Base-by-base conservation (phyloP, 768 basidiomycete genomes). In the Paxillus involutus region DNA sequence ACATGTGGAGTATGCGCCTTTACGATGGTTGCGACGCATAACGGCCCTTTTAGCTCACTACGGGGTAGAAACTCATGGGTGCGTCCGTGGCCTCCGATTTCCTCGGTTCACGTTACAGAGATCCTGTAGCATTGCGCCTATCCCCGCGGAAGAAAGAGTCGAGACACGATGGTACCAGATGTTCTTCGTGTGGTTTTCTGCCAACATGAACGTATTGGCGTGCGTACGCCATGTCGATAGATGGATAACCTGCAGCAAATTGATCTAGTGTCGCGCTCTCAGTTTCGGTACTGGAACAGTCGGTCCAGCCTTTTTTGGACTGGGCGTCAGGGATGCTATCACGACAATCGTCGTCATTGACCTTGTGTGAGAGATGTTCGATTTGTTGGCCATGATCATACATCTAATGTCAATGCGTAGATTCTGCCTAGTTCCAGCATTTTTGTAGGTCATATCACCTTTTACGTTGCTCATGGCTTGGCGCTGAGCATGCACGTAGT, bases 101-200 rank as follows among this genome's bases (percentile, higher is more conserved):
- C 33, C 29, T 42, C 41, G 21, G 9, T 47, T 33, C 40, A 49
- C 12, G 11, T n/a, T 13, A 16, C 19, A 44, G 10, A 37, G 36
- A 37, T 21, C 16, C 7, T 43, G 16, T 36, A 77, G 76, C 5
- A 74, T 79, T 29, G 62, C 70, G 9, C 79, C 79, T 1, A 68
- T 78, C 10, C 69, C 70, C 2, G 58, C 52, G 1, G 66, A 66
- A 21, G 64, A 70, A 49, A 67, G 77, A 32, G 66, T 71, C 19
- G 76, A 80, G 26, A 72, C 68, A 6, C 68, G 71, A 21, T 70
- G 77, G 60, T 77, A 72, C 53, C 77, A 80, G 57, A 68, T 78
- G 67, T 80, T 79, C 58, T 79, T 80, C 60, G 72, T 78, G n/a
- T 80, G 78, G 78, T 75, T 80, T 56, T 77, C 78, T 30, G 67